phyloP scores from a whole-genome alignment of 352 stramenopile genomes.

The Globisporangium canariense region DNA sequence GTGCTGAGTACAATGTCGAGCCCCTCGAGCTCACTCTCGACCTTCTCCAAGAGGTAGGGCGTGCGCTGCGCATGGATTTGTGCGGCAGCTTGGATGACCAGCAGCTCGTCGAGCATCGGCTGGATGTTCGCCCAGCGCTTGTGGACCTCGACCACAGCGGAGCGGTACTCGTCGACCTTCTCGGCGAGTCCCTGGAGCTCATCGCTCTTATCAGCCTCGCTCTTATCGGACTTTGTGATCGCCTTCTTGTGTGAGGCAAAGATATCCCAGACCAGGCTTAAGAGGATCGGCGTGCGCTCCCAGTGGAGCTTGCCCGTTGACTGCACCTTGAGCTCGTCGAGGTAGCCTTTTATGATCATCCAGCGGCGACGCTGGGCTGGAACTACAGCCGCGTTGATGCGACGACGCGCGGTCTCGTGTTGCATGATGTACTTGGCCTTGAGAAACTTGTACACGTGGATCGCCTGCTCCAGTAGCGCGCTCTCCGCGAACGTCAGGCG shows the following conservation, averaged over 20 bases:
- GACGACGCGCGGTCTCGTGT: constrained; percentile 45
- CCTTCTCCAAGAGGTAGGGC: constrained; percentile 35
- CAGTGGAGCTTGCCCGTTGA: constrained; percentile 53
- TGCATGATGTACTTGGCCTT: constrained; percentile 62
- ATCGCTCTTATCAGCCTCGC: constrained; percentile 25
- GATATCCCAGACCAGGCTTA: constrained; percentile 74
- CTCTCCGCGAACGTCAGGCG: constrained; percentile 55
- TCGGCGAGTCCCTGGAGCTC: constrained; percentile 32
- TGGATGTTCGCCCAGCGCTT: constrained; percentile 70
- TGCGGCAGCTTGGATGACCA: constrained; percentile 41
- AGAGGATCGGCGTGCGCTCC: constrained; percentile 54
- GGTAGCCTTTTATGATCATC: constrained; percentile 50
- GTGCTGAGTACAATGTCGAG: constrained; percentile 61
- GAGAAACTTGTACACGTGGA: constrained; percentile 54
- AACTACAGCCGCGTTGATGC: constrained; percentile 61
- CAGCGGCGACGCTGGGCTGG: constrained; percentile 57
- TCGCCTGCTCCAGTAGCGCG: constrained; percentile 62
- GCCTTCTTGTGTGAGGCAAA: constrained; percentile 39
- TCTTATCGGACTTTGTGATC: background rate
- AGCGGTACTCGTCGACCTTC: constrained; percentile 42
- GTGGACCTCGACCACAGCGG: constrained; percentile 50
- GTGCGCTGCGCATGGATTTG: constrained; percentile 61
- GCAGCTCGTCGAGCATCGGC: constrained; percentile 55
- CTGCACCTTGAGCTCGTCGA: constrained; percentile 52
- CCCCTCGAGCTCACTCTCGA: constrained; percentile 50